Conservation (phyloP, 257 asterid genomes). For the Salvia miltiorrhiza region DNA sequence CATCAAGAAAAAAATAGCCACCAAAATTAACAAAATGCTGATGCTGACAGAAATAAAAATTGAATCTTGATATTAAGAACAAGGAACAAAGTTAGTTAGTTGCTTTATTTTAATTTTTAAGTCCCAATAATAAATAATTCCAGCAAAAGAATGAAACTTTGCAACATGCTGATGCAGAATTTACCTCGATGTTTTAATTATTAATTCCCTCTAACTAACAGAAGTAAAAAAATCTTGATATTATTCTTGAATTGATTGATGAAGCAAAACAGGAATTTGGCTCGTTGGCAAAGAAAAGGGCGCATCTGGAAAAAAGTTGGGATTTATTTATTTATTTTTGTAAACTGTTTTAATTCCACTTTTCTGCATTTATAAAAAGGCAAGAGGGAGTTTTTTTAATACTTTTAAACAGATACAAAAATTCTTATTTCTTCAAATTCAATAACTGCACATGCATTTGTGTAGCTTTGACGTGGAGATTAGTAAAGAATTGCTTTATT, state of each 20-base stretch:
- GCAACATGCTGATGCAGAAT: too few species aligned
- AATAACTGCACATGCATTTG: slow-evolving; percentile 19
- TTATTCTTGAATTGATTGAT: neutral
- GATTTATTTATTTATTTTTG: neutral
- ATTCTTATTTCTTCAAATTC: neutral
- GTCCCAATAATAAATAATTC: too few species aligned
- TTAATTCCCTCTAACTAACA: too few species aligned
- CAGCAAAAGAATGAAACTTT: too few species aligned
- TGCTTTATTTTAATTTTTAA: neutral
- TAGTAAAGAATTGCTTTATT: slow-evolving; percentile 21
- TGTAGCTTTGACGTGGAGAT: slow-evolving; percentile 9
- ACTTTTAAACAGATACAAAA: neutral
- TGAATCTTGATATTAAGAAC: too few species aligned
- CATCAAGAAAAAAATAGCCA: neutral
- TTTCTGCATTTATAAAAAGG: neutral
- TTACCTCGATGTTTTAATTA: too few species aligned
- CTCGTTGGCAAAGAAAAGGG: slow-evolving; percentile 11
- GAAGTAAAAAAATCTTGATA: neutral
- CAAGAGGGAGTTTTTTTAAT: neutral
- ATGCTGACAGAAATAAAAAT: neutral
- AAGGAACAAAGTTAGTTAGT: too few species aligned
- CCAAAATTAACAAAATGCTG: neutral
- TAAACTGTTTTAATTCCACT: neutral
- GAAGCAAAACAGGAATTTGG: too few species aligned
- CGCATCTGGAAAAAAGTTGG: neutral